These are phyloP conservation scores for Torrubiellomyces zombiae DNA, from an alignment of 2,329 filamentous ascomycete species.

Conservation along the genomic window DNA sequence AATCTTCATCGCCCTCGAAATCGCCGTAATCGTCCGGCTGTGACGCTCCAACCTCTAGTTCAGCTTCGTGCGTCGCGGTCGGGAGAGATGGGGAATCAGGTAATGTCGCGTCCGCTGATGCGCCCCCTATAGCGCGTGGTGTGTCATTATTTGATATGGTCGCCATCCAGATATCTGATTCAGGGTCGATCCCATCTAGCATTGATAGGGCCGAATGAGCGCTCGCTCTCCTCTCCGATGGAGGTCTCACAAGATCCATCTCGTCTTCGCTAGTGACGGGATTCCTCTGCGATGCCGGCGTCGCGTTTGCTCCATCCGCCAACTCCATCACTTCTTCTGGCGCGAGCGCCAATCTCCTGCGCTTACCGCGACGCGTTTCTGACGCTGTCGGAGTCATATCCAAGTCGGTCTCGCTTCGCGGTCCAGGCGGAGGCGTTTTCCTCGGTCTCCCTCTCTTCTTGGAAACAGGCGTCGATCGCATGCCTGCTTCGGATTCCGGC, in stretches of 20 bases:
- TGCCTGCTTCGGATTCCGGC: constrained; percentile 6
- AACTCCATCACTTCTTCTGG: constrained; percentile 12
- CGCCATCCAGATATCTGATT: constrained; percentile 30
- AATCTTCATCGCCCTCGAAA: constrained; percentile 5
- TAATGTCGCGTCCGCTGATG: constrained; percentile 3
- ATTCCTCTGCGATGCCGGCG: constrained; percentile 4
- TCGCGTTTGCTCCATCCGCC: constrained; percentile 7
- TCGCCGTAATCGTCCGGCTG: constrained; percentile 11
- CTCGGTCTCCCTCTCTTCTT: constrained; percentile 14
- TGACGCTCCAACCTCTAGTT: constrained; percentile 5
- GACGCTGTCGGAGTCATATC: constrained; percentile 6
- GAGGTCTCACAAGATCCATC: constrained; percentile 13
- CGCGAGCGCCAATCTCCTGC: constrained; percentile 9
- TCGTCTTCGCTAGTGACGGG: constrained; percentile 11
- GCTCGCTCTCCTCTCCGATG: constrained; percentile 6
- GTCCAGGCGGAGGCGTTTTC: constrained; percentile 11
- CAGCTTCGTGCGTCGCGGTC: constrained; percentile 2
- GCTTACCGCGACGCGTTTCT: constrained; percentile 5
- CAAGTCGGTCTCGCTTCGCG: constrained; percentile 10
- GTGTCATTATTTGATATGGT: constrained; percentile 22
- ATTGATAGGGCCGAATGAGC: constrained; percentile 4
- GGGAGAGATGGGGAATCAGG: constrained; percentile 5
- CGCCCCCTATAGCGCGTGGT: constrained; percentile 13
- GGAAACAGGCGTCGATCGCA: constrained; percentile 16
- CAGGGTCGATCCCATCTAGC: constrained; percentile 7